phyloP scores from a whole-genome alignment of 177 flowering plant genomes.

The Vitis hybrid region DNA sequence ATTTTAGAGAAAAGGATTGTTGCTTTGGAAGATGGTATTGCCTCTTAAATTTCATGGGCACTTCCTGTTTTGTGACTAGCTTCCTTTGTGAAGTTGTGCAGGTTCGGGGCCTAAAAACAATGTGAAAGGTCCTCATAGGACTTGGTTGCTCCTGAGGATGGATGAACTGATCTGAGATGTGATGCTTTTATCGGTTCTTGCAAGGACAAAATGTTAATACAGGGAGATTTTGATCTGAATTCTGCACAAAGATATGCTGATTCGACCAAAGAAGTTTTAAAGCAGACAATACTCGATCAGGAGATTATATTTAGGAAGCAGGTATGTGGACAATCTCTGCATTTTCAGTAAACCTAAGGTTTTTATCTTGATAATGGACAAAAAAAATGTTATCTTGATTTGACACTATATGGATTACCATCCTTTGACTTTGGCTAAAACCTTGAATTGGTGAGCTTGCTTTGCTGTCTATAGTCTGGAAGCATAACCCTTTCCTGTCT shows the following conservation, averaged over 20 bases:
- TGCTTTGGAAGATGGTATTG: not conserved
- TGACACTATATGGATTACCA: not conserved
- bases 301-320: slow-evolving; percentile 49
- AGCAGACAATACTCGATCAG: slow-evolving; percentile 44
- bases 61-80: not conserved
- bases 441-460: not conserved
- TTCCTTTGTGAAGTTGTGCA: slow-evolving; percentile 1
- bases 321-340: slow-evolving; percentile 25
- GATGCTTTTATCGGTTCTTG: slow-evolving; percentile 3
- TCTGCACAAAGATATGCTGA: slow-evolving; percentile 23
- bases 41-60: not conserved
- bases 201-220: slow-evolving; percentile 29
- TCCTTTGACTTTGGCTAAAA: not conserved
- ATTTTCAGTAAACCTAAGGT: not conserved
- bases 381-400: no score
- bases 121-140: slow-evolving; percentile 7
- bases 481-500: not conserved
- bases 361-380: not conserved
- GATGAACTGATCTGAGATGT: slow-evolving; percentile 13
- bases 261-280: slow-evolving; percentile 32
- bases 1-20: no score
- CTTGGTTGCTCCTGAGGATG: not conserved
- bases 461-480: not conserved
- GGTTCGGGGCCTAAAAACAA: slow-evolving; percentile 12
- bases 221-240: slow-evolving; percentile 27